Percentiles rank a stretch among this genome's conserved stretches.
These are phyloP conservation scores for Cardamine occulta DNA, from an alignment of 345 rosid genomes.

Conservation along the genomic window DNA sequence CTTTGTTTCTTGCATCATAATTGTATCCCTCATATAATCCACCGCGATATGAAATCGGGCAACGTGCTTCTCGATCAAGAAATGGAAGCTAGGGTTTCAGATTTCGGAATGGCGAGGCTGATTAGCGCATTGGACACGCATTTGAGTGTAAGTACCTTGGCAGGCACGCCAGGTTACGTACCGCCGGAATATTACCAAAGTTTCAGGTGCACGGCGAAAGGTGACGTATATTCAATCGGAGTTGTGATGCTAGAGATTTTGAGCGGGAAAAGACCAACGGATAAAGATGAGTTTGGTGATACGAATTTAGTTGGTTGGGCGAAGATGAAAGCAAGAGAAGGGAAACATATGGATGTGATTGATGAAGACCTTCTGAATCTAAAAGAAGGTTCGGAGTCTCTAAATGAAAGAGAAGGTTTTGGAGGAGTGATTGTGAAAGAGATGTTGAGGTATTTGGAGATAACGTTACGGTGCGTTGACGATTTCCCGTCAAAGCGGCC, in stretches of 20 bases:
- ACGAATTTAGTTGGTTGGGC: conserved; percentile 97
- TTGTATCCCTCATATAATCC: conserved; percentile 95
- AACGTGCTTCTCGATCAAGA: conserved; percentile 89
- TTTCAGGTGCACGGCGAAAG: conserved; percentile 92
- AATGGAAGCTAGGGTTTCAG: conserved; percentile 93
- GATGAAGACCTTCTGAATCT: conserved; percentile 66
- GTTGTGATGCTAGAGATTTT: conserved; percentile 87
- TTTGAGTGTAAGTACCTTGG: conserved; percentile 91
- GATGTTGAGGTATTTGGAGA: conserved; percentile 80
- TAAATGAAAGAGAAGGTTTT: conserved; percentile 52
- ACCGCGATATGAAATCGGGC: conserved; percentile 95
- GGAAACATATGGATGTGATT: conserved; percentile 90
- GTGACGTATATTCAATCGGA: conserved; percentile 92
- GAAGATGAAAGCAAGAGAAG: conserved; percentile 83
- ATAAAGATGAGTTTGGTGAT: conserved; percentile 98
- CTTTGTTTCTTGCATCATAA: conserved; percentile 94
- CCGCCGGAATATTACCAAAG: conserved; percentile 98
- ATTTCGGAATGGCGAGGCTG: conserved; percentile 97
- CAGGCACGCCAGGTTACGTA: conserved; percentile 96
- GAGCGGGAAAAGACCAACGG: conserved; percentile 89
- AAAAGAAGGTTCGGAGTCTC: conserved; percentile 52
- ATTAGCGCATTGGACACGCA: conserved; percentile 96
- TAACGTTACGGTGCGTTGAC: conserved; percentile 81
- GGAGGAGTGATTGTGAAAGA: conserved; percentile 73
- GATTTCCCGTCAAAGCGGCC: conserved; percentile 90